A percentile compares a stretch with the other conserved stretches of the same genome.
Conservation (phyloP, 345 rosid genomes). For the Limnanthes douglasii region DNA sequence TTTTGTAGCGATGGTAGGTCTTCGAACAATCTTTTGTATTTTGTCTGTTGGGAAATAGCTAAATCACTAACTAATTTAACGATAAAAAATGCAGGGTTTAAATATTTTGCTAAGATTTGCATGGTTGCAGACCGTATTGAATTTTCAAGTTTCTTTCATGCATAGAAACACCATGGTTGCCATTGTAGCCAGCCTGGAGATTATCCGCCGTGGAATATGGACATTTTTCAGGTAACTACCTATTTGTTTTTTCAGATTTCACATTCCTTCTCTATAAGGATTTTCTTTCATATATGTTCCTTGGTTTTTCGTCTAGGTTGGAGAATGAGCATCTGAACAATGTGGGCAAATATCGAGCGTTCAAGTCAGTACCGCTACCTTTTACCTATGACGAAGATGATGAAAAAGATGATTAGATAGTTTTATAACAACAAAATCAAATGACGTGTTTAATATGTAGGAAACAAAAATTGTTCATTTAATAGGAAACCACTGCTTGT, state of each 20-base stretch:
- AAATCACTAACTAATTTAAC: background rate
- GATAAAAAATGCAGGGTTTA: slow-evolving; percentile 22
- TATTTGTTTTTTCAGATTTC: too few species aligned
- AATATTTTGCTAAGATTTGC: slow-evolving; percentile 51
- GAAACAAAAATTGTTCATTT: too few species aligned
- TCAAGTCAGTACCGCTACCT: slow-evolving; percentile 24
- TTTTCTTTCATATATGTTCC: too few species aligned
- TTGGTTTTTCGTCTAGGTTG: slow-evolving; percentile 11
- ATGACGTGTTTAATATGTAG: too few species aligned
- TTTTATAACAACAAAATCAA: too few species aligned
- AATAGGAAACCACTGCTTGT: too few species aligned
- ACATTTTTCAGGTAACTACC: slow-evolving; percentile 65
- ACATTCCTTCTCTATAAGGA: too few species aligned
- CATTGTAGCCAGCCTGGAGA: slow-evolving; percentile 57
- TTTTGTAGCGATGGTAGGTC: slow-evolving; percentile 45
- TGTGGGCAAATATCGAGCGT: slow-evolving; percentile 19
- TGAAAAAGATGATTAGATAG: slow-evolving; percentile 8
- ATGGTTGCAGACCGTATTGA: slow-evolving; percentile 52
- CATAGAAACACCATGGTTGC: slow-evolving; percentile 27
- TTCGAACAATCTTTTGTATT: too few species aligned
- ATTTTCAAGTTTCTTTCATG: slow-evolving; percentile 16
- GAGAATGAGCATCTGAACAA: slow-evolving; percentile 24
- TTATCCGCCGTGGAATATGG: slow-evolving; percentile 62
- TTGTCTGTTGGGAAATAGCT: too few species aligned
- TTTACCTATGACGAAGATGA: slow-evolving; percentile 17